Conservation (phyloP, 192 early-diverging fungal species). For the Mortierella hygrophila region DNA sequence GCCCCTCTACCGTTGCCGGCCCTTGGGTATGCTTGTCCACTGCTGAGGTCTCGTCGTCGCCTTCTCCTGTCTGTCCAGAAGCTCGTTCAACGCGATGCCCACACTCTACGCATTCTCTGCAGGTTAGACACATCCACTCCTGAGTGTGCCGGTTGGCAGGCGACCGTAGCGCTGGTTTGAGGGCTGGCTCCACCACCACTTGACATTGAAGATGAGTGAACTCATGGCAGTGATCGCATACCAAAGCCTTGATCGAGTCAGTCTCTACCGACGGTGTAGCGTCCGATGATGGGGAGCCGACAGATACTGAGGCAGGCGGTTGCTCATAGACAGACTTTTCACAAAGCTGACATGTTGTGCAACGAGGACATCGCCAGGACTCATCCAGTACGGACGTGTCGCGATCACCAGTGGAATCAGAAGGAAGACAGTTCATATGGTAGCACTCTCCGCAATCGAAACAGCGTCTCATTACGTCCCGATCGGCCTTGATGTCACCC, state of each 20-base stretch:
- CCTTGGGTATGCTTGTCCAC: neutral
- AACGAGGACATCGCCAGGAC: conserved; percentile 38
- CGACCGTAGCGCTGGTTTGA: conserved; percentile 13
- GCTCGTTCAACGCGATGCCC: conserved; percentile 8
- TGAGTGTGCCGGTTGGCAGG: neutral
- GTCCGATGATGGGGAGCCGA: neutral
- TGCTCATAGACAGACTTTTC: conserved; percentile 11
- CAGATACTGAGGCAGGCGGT: neutral
- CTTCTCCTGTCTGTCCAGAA: neutral
- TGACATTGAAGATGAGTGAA: conserved; percentile 44
- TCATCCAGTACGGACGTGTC: neutral
- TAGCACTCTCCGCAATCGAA: conserved; percentile 62
- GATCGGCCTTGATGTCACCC: neutral
- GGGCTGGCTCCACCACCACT: conserved; percentile 17
- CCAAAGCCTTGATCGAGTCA: conserved; percentile 15
- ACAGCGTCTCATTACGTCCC: conserved; percentile 44
- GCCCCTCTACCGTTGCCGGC: neutral
- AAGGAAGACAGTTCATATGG: conserved; percentile 59
- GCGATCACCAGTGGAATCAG: neutral
- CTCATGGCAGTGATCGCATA: conserved; percentile 22
- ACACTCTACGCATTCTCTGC: conserved; percentile 51
- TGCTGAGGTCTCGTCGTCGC: neutral
- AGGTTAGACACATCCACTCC: conserved; percentile 41
- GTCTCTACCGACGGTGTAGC: neutral
- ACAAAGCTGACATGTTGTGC: conserved; percentile 23